Evolutionary conservation across 1,284 basidiomycete species (phyloP), one percentile per base, ranked within the genome.

Genomic region (Naganishia albida): DNA sequence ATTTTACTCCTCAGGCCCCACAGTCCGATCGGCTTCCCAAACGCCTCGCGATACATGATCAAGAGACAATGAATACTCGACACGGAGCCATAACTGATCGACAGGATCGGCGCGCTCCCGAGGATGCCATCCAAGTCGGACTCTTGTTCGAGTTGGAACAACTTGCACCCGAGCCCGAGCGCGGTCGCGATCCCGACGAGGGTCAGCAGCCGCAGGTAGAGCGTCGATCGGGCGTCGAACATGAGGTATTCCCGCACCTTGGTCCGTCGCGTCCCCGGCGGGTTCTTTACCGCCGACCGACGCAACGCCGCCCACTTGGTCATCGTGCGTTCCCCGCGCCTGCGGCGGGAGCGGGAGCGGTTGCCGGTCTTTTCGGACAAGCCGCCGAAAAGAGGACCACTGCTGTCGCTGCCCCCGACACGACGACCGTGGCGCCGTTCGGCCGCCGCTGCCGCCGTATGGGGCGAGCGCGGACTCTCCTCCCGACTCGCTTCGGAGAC

Each of bases 11-110:
- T 73, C 42, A 82, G 73, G 28, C 73, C 75, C 83, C 83, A 85
- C 3, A 85, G 74, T 4, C 84, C 84, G 67, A 84, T 84, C 0
- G 84, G 84, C 25, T 78, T 74, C 16, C 83, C 82, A 71, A 81
- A 82, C 72, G 83, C 84, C 72, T 85, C 83, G 43, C 80, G 73
- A 71, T 79, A 77, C 30, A 81, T 77, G 15, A 79, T 80, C 16
- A 76, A 71, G 38, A 81, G 70, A 52, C 81, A 80, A 71, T 85
- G 83, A 0, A 82, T 51, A 40, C 83, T 75, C 2, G 81, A 83
- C 30, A 82, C 72, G 3, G 80, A 77, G 2, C 81, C 75, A 66
- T 82, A 82, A 52, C 81, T 70, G 67, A 85, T 82, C 46, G 80
- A 80, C 15, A 83, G 74, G 6, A 82, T 73, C 3, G 83, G 83